phyloP scores from a whole-genome alignment of 2,329 filamentous ascomycete genomes.

The Fusarium sororula region DNA sequence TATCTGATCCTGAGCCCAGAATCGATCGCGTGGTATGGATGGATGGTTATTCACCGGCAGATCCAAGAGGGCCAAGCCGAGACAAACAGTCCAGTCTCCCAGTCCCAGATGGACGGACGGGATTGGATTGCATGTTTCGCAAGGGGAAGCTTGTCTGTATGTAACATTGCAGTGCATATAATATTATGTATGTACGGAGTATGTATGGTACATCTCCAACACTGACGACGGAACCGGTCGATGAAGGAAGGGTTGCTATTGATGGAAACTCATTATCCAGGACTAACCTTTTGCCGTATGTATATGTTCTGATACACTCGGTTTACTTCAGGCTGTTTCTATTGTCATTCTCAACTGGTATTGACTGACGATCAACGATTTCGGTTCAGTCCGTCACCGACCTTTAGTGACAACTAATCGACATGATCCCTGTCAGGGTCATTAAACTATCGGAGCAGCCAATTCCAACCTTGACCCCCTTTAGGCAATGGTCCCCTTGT shows the following conservation, averaged over 20 bases:
- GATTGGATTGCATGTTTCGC: constrained; percentile 14
- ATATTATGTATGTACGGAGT: background rate
- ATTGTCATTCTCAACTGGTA: background rate
- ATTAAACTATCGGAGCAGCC: constrained; percentile 49
- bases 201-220: background rate
- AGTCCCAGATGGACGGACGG: background rate
- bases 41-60: constrained; percentile 7
- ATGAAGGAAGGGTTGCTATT: background rate
- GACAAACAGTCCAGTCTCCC: background rate
- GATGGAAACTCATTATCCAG: constrained; percentile 8
- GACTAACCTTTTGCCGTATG: background rate
- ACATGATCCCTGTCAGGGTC: constrained; percentile 39
- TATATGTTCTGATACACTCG: background rate
- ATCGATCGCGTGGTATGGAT: constrained; percentile 21
- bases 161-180: constrained; percentile 2
- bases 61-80: constrained; percentile 14
- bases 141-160: constrained; percentile 4
- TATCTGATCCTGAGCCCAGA: constrained; percentile 2
- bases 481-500: constrained; percentile 39
- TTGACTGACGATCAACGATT: background rate
- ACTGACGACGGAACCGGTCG: background rate
- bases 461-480: constrained; percentile 46
- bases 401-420: constrained; percentile 14
- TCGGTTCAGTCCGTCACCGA: constrained; percentile 3
- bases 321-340: background rate